Conservation (phyloP, 352 stramenopile genomes). For the Globisporangium solare region DNA sequence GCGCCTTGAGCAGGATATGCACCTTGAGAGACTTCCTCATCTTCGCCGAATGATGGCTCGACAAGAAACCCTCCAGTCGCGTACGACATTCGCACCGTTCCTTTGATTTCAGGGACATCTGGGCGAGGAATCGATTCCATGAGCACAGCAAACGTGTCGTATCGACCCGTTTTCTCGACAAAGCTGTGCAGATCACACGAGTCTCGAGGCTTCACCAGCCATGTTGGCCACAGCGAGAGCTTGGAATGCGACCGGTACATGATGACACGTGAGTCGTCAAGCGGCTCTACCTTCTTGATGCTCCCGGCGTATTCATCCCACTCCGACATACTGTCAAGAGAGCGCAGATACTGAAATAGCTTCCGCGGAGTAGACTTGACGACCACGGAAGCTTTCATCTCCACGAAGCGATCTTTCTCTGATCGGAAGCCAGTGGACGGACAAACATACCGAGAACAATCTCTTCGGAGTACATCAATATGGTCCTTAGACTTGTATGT, state of each 20-base stretch:
- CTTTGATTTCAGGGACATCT: slow-evolving; percentile 65
- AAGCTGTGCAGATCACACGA: slow-evolving; percentile 81
- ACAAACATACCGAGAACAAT: slow-evolving; percentile 6
- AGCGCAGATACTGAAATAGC: slow-evolving; percentile 56
- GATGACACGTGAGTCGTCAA: slow-evolving; percentile 60
- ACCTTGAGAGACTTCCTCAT: slow-evolving; percentile 15
- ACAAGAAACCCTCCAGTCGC: slow-evolving; percentile 67
- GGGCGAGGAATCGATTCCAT: slow-evolving; percentile 62
- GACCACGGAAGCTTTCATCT: slow-evolving; percentile 66
- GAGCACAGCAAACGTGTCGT: slow-evolving; percentile 59
- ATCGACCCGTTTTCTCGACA: slow-evolving; percentile 56
- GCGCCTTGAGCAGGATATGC: slow-evolving; percentile 7
- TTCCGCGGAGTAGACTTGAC: slow-evolving; percentile 35
- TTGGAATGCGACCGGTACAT: slow-evolving; percentile 65
- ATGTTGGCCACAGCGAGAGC: slow-evolving; percentile 72
- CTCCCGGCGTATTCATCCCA: slow-evolving; percentile 32
- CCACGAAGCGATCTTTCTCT: slow-evolving; percentile 51
- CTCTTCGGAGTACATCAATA: slow-evolving; percentile 36
- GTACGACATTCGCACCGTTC: slow-evolving; percentile 67
- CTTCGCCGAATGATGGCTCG: slow-evolving; percentile 34
- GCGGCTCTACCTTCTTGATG: slow-evolving; percentile 52
- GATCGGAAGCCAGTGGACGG: slow-evolving; percentile 9
- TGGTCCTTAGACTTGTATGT: slow-evolving; percentile 39
- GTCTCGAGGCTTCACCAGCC: slow-evolving; percentile 74
- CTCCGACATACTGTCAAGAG: slow-evolving; percentile 36